Conservation (phyloP, 2,329 filamentous ascomycete species). For the Botrytis porri region DNA sequence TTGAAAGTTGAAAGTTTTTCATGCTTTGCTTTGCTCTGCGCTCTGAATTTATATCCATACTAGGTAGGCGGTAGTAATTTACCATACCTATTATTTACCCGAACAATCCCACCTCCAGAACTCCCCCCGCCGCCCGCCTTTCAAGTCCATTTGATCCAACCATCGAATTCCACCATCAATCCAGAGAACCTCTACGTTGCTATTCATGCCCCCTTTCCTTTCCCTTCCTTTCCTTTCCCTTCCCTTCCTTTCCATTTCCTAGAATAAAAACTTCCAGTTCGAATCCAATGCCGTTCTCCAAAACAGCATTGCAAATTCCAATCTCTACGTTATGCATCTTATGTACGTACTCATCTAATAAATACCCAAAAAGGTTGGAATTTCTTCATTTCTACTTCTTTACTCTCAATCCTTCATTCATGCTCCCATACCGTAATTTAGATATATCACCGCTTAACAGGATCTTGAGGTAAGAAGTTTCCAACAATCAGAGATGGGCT, state of each 20-base stretch:
- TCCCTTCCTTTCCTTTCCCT: neutral
- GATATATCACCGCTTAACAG: constrained; percentile 44
- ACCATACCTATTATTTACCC: neutral
- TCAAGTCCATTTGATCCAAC: neutral
- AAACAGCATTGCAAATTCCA: neutral
- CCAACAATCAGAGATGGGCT: constrained; percentile 94
- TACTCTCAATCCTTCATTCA: neutral
- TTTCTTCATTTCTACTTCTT: neutral
- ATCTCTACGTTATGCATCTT: constrained; percentile 4
- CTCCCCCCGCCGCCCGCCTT: neutral
- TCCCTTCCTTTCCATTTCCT: neutral
- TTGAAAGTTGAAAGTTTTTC: neutral
- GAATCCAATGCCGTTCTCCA: neutral
- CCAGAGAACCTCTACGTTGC: neutral
- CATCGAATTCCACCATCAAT: neutral
- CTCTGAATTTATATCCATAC: neutral
- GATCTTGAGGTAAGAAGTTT: constrained; percentile 89
- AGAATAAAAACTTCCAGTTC: neutral
- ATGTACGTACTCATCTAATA: constrained; percentile 18
- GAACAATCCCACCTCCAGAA: neutral
- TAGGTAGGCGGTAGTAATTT: neutral
- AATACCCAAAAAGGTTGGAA: neutral
- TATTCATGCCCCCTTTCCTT: neutral
- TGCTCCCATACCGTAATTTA: constrained; percentile 27
- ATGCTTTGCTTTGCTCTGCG: neutral